Evolutionary conservation across 371 early-diverging fungal species (phyloP).

Genomic region (Actinomucor elegans): DNA sequence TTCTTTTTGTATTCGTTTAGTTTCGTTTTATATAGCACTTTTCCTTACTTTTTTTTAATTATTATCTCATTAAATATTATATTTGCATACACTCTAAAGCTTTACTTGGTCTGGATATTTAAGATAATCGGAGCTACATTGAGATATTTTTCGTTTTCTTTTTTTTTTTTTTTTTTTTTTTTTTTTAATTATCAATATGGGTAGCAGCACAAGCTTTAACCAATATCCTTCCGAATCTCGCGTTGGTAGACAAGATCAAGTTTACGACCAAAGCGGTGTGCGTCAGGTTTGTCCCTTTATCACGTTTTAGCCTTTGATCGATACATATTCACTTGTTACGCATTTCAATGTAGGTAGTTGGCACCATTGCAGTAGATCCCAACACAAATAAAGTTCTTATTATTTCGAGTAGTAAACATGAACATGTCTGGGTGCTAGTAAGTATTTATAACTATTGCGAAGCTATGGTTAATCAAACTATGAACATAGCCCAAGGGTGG

Average conservation of each 20-base stretch:
- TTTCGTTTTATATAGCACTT: not conserved
- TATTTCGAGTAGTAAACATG: constrained; percentile 56
- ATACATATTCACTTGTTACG: no score
- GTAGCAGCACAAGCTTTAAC: not conserved
- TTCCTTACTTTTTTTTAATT: not conserved
- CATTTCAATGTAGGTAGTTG: constrained; percentile 57
- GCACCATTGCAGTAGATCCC: constrained; percentile 58
- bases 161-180: not conserved
- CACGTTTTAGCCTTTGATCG: not conserved
- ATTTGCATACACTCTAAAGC: no score
- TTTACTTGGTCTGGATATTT: no score
- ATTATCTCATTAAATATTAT: no score
- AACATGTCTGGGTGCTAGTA: constrained; percentile 60
- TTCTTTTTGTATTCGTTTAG: not conserved
- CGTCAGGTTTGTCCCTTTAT: constrained; percentile 35
- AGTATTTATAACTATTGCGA: constrained; percentile 2
- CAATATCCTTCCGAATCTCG: constrained; percentile 37
- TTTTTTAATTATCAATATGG: not conserved
- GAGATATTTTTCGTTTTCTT: not conserved
- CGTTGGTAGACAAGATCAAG: constrained; percentile 51
- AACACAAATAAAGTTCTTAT: constrained; percentile 51
- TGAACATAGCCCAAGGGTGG: constrained; percentile 66
- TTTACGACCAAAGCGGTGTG: constrained; percentile 34
- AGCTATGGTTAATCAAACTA: not conserved
- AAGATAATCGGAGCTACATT: no score